phyloP scores from a whole-genome alignment of 371 early-diverging fungal genomes.

The Dinochytrium kinnereticum region DNA sequence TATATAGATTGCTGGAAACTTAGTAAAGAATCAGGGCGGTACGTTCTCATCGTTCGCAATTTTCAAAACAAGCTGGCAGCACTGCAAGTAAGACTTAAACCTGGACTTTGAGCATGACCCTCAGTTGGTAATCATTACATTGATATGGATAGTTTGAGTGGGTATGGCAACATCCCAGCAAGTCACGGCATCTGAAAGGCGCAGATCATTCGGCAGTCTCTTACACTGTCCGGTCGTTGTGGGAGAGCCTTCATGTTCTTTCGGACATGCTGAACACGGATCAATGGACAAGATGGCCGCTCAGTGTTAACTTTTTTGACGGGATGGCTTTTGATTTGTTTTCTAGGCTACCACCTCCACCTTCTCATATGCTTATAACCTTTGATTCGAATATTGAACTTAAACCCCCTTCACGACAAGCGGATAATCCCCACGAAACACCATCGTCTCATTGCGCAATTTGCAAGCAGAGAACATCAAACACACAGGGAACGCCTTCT shows the following conservation, averaged over 20 bases:
- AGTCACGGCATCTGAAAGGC: conserved; percentile 58
- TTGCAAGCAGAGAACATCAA: too few relatives aligned
- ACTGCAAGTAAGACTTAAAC: conserved; percentile 49
- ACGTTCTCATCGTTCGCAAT: conserved; percentile 62
- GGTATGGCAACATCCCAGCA: conserved; percentile 68
- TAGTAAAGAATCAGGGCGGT: conserved; percentile 59
- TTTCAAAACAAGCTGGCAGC: conserved; percentile 64
- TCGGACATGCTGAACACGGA: conserved; percentile 35
- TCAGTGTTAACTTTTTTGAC: conserved; percentile 38
- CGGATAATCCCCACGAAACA: too few relatives aligned
- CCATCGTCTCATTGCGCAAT: too few relatives aligned
- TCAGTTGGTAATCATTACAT: not conserved
- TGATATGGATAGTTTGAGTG: conserved; percentile 60
- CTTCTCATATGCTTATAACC: conserved; percentile 22
- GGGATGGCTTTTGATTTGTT: conserved; percentile 15
- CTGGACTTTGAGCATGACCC: not conserved
- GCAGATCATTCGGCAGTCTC: conserved; percentile 17
- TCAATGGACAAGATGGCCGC: conserved; percentile 51
- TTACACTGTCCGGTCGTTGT: not conserved
- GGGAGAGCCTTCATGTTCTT: conserved; percentile 33
- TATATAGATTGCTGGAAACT: not conserved
- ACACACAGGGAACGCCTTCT: too few relatives aligned
- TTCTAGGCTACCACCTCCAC: conserved; percentile 19
- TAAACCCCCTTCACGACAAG: too few relatives aligned
- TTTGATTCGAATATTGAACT: conserved; percentile 14